phyloP scores from a whole-genome alignment of 306 rosid genomes.

The Malus orientalis region DNA sequence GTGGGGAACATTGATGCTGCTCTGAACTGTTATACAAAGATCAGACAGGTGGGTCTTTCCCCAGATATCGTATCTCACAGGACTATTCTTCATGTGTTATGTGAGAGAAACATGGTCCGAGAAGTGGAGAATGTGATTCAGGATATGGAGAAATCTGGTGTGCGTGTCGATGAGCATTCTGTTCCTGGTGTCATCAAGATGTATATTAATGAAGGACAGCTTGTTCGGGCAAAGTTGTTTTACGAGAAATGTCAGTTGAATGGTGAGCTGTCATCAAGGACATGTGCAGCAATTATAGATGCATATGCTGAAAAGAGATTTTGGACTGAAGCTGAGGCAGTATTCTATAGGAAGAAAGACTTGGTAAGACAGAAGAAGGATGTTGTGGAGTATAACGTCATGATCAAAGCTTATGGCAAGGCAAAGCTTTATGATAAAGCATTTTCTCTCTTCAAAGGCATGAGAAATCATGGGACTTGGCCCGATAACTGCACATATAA shows the following conservation, averaged over 20 bases:
- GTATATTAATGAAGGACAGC: conserved; percentile 56
- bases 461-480: conserved; percentile 75
- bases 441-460: conserved; percentile 53
- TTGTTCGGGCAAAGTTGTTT: conserved; percentile 43
- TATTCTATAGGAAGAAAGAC: conserved; percentile 52
- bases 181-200: conserved; percentile 62
- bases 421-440: conserved; percentile 68
- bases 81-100: conserved; percentile 56
- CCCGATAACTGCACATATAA: conserved; percentile 71
- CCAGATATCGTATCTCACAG: conserved; percentile 70
- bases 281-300: conserved; percentile 59
- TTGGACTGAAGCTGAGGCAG: conserved; percentile 65
- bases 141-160: conserved; percentile 53
- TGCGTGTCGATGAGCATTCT: conserved; percentile 52
- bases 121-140: conserved; percentile 56
- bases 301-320: conserved; percentile 76
- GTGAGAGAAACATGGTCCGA: conserved; percentile 54
- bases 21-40: conserved; percentile 49
- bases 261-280: conserved; percentile 39
- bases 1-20: conserved; percentile 57
- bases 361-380: conserved; percentile 36
- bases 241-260: conserved; percentile 39
- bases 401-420: conserved; percentile 87
- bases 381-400: conserved; percentile 66
- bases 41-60: conserved; percentile 63